These are phyloP conservation scores for Talaromyces trachyspermus DNA, from an alignment of 495 filamentous ascomycete species.

Conservation along the genomic window DNA sequence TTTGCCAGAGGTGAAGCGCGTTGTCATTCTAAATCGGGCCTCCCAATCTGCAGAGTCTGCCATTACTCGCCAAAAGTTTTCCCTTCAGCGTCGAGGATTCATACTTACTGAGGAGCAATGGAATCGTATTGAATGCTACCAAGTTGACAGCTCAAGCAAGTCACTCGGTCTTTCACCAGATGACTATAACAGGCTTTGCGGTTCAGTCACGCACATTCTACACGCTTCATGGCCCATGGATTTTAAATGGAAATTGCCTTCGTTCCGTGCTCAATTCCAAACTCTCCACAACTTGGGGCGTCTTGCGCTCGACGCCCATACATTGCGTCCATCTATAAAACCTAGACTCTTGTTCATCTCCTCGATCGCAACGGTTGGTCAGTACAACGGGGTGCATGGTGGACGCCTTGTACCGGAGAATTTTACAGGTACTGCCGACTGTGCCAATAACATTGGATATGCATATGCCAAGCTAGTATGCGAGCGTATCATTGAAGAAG, in stretches of 20 bases:
- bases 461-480: conserved; percentile 40
- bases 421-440: conserved; percentile 6
- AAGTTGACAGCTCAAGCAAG: too few relatives aligned
- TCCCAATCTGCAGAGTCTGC: too few relatives aligned
- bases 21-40: conserved; percentile 46
- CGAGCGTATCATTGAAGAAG: conserved; percentile 33
- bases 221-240: conserved; percentile 53
- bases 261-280: conserved; percentile 41
- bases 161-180: conserved; percentile 33
- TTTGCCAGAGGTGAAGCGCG: conserved; percentile 21
- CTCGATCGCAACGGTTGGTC: conserved; percentile 36
- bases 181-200: conserved; percentile 27
- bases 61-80: too few relatives aligned
- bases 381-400: conserved; percentile 15
- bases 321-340: not conserved
- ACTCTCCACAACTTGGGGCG: conserved; percentile 34
- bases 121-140: too few relatives aligned
- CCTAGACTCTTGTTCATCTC: conserved; percentile 34
- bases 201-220: conserved; percentile 40
- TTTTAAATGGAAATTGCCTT: conserved; percentile 28
- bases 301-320: conserved; percentile 20
- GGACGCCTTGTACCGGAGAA: conserved; percentile 13
- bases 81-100: too few relatives aligned
- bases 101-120: too few relatives aligned
- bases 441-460: conserved; percentile 29